Conservation (phyloP, 1,139 yeast genomes). For the Magnusiomyces clavatus region DNA sequence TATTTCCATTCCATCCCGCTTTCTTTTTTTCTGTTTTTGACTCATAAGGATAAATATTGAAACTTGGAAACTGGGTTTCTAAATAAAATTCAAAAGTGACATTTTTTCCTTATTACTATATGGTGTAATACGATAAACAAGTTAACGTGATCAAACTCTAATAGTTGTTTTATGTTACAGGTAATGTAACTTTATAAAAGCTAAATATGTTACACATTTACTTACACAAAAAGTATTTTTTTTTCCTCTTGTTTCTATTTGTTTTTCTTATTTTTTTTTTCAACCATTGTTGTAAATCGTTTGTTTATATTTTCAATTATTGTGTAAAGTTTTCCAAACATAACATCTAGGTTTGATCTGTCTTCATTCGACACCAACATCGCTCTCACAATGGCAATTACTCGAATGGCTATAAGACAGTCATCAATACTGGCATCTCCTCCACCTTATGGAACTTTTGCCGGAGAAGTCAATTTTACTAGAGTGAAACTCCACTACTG, state of each 20-base stretch:
- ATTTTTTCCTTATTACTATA: too few relatives aligned
- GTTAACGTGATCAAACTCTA: too few relatives aligned
- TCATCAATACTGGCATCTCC: background rate
- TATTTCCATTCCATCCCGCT: too few relatives aligned
- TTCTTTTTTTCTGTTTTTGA: too few relatives aligned
- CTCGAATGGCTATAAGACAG: constrained; percentile 4
- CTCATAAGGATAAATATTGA: too few relatives aligned
- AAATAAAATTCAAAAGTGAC: too few relatives aligned
- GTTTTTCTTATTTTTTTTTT: background rate
- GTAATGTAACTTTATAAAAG: background rate
- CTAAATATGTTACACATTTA: background rate
- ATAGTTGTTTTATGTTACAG: too few relatives aligned
- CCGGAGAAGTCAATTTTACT: constrained; percentile 23
- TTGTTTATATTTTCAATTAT: background rate
- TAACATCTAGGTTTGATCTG: background rate
- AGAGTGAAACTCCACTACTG: constrained; percentile 26
- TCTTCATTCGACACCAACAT: background rate
- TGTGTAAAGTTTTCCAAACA: background rate
- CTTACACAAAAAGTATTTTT: background rate
- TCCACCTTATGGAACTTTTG: constrained; percentile 9
- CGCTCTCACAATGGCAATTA: constrained; percentile 1
- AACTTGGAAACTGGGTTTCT: too few relatives aligned
- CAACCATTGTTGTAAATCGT: background rate
- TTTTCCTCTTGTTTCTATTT: too few relatives aligned
- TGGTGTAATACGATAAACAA: too few relatives aligned